Base-by-base conservation (phyloP, 2,329 filamentous ascomycete species). In the Exserohilum turcica region DNA sequence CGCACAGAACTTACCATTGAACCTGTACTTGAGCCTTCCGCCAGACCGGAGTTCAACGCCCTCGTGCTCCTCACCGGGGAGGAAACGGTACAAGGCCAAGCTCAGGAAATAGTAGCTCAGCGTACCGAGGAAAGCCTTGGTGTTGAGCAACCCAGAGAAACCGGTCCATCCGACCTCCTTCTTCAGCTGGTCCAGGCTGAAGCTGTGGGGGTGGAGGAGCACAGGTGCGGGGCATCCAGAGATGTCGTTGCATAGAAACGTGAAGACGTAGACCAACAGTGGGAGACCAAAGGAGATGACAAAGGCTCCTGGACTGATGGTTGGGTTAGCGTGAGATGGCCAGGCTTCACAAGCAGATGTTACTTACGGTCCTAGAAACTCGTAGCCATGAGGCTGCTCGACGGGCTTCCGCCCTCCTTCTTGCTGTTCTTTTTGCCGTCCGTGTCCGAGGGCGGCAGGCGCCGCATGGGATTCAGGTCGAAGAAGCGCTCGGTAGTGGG, bases 161-260 rank as follows among this genome's bases (percentile, higher is more conserved):
- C 92, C 92, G 62, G 88, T 89, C 91, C 92, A 96, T 64, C 89
- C 91, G 37, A 91, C 85, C 68, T 97, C 91, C 49, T 79, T 72
- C 78, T 93, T 94, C 63, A 97, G 78, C 65, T 84, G 83, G 16
- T 87, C 84, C 42, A 92, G 78, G 36, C 86, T 86, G 54, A 96
- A 77, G 7, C 84, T 88, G 51, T 83, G 86, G 28, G 90, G 92
- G 62, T 83, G 81, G 32, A 96, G 82, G 7, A 93, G 81, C 3
- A 90, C 91, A 3, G 92, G 91, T 2, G 90, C 87, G 40, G 93
- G 94, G 71, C 94, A 97, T 53, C 94, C 93, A 7, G 91, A 88
- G 59, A 95, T 80, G 74, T 97, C 92, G 78, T 97, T 97, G 82
- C 93, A 97, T 66, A 88, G 80, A 71, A 97, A 96, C 40, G 87